These are phyloP conservation scores for Mallotus repandus DNA, from an alignment of 441 rosid genomes.

Conservation along the genomic window DNA sequence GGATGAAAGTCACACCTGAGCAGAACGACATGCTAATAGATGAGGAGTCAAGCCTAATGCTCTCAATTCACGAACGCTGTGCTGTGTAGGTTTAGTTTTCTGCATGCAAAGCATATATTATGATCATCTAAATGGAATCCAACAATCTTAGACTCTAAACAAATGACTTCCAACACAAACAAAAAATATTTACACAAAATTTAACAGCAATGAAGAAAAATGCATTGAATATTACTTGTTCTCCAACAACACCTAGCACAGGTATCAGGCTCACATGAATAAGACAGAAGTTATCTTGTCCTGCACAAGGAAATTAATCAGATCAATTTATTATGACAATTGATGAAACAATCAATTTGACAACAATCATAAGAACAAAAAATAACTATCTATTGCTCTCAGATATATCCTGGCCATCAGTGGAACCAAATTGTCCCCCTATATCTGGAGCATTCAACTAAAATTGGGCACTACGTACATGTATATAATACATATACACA, in stretches of 20 bases:
- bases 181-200: background rate
- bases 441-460: background rate
- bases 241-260: slow-evolving; percentile 89
- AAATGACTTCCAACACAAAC: slow-evolving; percentile 2
- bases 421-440: background rate
- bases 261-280: slow-evolving; percentile 98
- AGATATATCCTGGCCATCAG: background rate
- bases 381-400: background rate
- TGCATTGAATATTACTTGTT: slow-evolving; percentile 52
- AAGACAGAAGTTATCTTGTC: slow-evolving; percentile 81
- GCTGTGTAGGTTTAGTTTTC: slow-evolving; percentile 99
- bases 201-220: background rate
- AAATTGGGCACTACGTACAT: background rate
- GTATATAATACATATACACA: background rate
- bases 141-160: slow-evolving; percentile 18
- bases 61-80: slow-evolving; percentile 80
- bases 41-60: slow-evolving; percentile 88
- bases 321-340: background rate
- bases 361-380: background rate
- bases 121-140: slow-evolving; percentile 3
- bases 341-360: background rate
- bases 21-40: slow-evolving; percentile 84
- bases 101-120: slow-evolving; percentile 51
- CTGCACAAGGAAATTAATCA: slow-evolving; percentile 35
- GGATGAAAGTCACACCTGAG: slow-evolving; percentile 45